Base-by-base conservation (phyloP, 108 stramenopile genomes). In the Epipyxis sp. region DNA sequence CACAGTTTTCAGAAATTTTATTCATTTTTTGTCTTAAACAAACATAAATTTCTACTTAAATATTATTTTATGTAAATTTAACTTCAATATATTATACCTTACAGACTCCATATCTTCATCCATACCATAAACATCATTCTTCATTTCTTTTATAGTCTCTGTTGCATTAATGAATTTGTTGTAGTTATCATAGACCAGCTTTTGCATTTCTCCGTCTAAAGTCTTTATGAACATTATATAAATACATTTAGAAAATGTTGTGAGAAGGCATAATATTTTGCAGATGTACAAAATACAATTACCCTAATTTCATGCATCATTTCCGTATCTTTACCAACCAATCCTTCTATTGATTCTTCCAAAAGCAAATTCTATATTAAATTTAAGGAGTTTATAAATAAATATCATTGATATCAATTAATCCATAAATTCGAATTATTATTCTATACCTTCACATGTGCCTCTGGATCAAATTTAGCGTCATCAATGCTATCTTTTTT, bases 161-260 rank as follows among this genome's bases (percentile, higher is more conserved):
- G 98, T 97, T 40, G 97, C 98, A 76, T 89, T 90, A 76, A 99
- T 96, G 82, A 99, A 99, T 76, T 96, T 96, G 81, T 91, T 91
- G 89, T 99, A 99, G 85, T 99, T 99, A 77, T 97, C 98, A 80
- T 99, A 99, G 35, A 99, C 98, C 59, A 99, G 83, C 39, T 93
- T 95, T 83, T 99, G 98, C 95, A 97, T 93, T 40, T 94, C 91
- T 59, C 91, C 89, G 83, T 97, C 96, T 20, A 99, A 84, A 30
- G 79, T 81, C 44, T 82, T 74, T 39, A 65, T 10, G 34, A 32
- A 6, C 20, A 6, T 50, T 20, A 50, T 50, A 50, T 13, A 20
- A 50, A 13, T n/a, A n/a, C n/a, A n/a, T n/a, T n/a, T n/a, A n/a
- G n/a, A n/a, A n/a, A n/a, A n/a, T n/a, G n/a, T n/a, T n/a, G n/a